Conservation (phyloP, 331 rosid genomes). For the Malus hybrid region DNA sequence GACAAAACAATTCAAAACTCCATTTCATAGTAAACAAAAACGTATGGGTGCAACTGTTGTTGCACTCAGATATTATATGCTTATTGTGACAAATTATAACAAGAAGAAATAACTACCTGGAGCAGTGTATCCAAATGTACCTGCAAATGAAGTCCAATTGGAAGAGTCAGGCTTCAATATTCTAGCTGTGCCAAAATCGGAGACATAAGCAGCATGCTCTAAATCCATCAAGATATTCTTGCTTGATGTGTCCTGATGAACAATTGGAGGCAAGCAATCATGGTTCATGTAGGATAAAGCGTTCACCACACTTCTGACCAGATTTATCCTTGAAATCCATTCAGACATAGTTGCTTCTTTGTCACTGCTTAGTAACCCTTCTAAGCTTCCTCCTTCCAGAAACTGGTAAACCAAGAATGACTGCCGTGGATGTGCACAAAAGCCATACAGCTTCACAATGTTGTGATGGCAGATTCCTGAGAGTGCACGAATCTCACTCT, state of each 20-base stretch:
- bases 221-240: conserved; percentile 15
- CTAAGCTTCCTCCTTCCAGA: conserved; percentile 15
- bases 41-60: not conserved
- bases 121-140: conserved; percentile 23
- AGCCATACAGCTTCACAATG: conserved; percentile 17
- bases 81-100: not conserved
- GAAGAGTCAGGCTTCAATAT: conserved; percentile 6
- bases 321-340: conserved; percentile 6
- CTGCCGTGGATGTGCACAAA: conserved; percentile 9
- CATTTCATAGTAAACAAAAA: too few species aligned
- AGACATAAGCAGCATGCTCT: not conserved
- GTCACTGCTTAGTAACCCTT: not conserved
- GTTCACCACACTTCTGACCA: not conserved
- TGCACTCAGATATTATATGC: not conserved
- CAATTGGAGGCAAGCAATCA: conserved; percentile 15
- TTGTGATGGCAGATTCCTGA: conserved; percentile 1
- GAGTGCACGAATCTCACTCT: conserved; percentile 7
- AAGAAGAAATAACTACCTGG: not conserved
- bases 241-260: conserved; percentile 16
- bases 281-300: conserved; percentile 6
- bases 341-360: not conserved
- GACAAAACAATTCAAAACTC: not conserved
- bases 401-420: conserved; percentile 11
- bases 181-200: conserved; percentile 14
- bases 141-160: conserved; percentile 15